phyloP scores from a whole-genome alignment of 768 basidiomycete genomes.

The Cytidiella melzeri region DNA sequence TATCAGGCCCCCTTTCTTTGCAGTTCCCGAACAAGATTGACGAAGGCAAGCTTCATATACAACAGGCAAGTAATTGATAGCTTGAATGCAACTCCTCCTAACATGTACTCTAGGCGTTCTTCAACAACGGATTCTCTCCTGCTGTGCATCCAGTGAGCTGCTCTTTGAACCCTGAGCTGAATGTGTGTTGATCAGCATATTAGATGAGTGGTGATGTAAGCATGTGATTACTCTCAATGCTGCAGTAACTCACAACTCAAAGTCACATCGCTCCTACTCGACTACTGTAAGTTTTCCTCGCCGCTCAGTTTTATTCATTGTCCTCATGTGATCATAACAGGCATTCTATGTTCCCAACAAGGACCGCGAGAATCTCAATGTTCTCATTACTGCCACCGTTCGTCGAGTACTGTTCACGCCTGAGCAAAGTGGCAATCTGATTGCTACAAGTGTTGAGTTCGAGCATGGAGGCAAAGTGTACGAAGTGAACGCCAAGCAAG shows the following conservation, averaged over 20 bases:
- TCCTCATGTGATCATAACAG: neutral
- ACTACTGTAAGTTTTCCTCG: constrained; percentile 20
- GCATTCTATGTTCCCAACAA: neutral
- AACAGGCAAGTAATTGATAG: neutral
- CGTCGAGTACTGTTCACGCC: neutral
- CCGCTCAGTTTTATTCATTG: neutral
- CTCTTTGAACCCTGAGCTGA: too few species aligned
- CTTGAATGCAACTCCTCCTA: neutral
- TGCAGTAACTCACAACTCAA: constrained; percentile 16
- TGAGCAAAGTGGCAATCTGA: neutral
- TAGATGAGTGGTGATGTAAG: constrained; percentile 20
- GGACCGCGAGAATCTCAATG: neutral
- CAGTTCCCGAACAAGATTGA: neutral
- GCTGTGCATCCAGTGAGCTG: neutral
- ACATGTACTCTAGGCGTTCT: neutral
- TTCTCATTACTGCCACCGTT: neutral
- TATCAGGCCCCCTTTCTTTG: neutral
- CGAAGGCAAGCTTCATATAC: neutral
- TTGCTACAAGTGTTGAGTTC: constrained; percentile 9
- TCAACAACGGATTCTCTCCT: neutral
- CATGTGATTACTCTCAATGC: constrained; percentile 7
- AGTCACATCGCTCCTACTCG: constrained; percentile 16
- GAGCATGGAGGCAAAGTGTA: neutral
- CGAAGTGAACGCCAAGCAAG: neutral
- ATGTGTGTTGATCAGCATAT: neutral